These are phyloP conservation scores for Fusarium fracticaudum DNA, from an alignment of 2,329 filamentous ascomycete genomes.

Conservation along the genomic window DNA sequence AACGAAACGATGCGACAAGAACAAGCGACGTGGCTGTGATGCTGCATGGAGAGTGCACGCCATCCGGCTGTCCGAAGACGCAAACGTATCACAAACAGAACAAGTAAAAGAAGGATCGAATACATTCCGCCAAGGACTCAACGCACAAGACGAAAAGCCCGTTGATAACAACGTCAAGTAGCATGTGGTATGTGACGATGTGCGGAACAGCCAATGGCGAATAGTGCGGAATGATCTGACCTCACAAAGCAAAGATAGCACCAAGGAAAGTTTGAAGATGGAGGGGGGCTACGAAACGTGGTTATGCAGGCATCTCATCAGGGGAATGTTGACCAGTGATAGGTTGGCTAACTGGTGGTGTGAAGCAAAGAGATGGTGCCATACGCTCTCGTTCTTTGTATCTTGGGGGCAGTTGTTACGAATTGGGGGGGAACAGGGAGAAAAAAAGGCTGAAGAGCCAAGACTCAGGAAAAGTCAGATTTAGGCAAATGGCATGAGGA, in stretches of 20 bases:
- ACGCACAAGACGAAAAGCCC: background rate
- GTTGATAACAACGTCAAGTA: background rate
- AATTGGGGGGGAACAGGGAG: conserved; percentile 1
- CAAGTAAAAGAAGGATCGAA: conserved; percentile 26
- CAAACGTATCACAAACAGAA: conserved; percentile 24
- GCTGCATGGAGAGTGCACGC: background rate
- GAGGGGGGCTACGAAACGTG: conserved; percentile 35
- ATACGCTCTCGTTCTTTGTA: background rate
- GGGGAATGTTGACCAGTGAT: conserved; percentile 14
- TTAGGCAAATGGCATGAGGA: background rate
- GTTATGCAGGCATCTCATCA: conserved; percentile 26
- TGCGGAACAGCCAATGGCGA: conserved; percentile 23
- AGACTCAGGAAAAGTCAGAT: conserved; percentile 7
- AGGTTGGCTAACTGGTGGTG: conserved; percentile 4
- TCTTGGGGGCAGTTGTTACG: background rate
- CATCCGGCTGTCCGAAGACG: conserved; percentile 28
- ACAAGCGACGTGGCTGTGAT: background rate
- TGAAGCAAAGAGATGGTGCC: conserved; percentile 14
- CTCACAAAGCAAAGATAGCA: background rate
- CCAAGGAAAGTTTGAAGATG: background rate
- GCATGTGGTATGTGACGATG: background rate
- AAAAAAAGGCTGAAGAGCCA: background rate
- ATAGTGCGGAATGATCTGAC: conserved; percentile 18
- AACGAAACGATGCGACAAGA: background rate
- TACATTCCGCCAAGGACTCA: conserved; percentile 6